Evolutionary conservation across 2,329 filamentous ascomycete species (phyloP).

Genomic region (Clonostachys rhizophaga): DNA sequence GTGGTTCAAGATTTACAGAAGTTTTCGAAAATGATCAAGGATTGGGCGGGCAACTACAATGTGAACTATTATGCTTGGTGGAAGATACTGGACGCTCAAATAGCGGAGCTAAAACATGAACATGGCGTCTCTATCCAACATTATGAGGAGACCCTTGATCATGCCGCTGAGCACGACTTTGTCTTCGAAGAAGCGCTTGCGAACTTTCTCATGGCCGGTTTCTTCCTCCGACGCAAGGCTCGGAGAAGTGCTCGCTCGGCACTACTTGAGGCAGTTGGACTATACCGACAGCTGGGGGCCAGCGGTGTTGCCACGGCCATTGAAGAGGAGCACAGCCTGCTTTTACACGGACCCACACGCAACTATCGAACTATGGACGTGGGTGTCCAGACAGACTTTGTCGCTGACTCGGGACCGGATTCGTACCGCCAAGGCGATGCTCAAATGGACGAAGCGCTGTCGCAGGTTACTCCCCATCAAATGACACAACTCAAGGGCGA

Average conservation of each 20-base stretch:
- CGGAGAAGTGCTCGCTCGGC: constrained; percentile 65
- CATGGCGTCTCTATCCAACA: constrained; percentile 53
- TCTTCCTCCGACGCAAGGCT: constrained; percentile 61
- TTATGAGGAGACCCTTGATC: constrained; percentile 70
- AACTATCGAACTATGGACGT: constrained; percentile 57
- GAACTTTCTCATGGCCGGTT: constrained; percentile 70
- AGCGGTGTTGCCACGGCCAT: constrained; percentile 65
- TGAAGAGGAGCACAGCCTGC: constrained; percentile 60
- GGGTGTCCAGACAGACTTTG: constrained; percentile 67
- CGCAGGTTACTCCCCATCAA: constrained; percentile 34
- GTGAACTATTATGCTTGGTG: constrained; percentile 72
- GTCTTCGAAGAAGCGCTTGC: constrained; percentile 68
- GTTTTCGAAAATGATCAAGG: constrained; percentile 56
- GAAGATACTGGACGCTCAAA: constrained; percentile 62
- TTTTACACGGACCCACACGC: constrained; percentile 58
- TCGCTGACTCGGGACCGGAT: constrained; percentile 42
- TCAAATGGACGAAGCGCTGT: constrained; percentile 35
- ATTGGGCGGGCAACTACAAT: constrained; percentile 59
- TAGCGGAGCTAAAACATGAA: constrained; percentile 56
- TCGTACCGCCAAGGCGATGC: constrained; percentile 14
- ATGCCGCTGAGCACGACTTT: constrained; percentile 63
- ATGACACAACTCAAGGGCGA: constrained; percentile 49
- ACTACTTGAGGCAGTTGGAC: constrained; percentile 60
- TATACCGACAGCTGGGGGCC: constrained; percentile 67
- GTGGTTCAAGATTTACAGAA: constrained; percentile 48